Conservation (phyloP, 768 basidiomycete genomes). For the Mycena kentingensis region DNA sequence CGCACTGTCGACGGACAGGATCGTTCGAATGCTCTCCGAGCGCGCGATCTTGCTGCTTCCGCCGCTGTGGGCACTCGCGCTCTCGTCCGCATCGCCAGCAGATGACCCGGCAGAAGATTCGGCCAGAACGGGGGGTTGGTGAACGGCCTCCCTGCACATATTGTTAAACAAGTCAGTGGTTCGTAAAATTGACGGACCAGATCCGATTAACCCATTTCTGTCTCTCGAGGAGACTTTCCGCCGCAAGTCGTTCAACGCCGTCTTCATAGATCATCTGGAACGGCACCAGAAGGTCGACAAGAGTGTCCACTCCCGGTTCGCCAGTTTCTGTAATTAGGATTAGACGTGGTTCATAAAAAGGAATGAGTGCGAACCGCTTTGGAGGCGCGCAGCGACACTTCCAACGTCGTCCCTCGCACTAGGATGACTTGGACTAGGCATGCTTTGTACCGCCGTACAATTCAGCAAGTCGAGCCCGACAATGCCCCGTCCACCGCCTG, state of each 20-base stretch:
- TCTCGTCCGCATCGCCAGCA: conserved; percentile 14
- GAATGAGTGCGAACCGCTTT: conserved; percentile 42
- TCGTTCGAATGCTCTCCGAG: conserved; percentile 66
- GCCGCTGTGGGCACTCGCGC: background rate
- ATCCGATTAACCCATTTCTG: conserved; percentile 91
- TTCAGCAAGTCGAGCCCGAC: conserved; percentile 86
- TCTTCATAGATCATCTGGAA: conserved; percentile 91
- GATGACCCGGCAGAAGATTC: conserved; percentile 50
- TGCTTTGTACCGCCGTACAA: conserved; percentile 82
- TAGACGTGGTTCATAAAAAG: background rate
- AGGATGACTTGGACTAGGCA: conserved; percentile 79
- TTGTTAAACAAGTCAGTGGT: conserved; percentile 1
- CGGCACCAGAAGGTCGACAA: conserved; percentile 75
- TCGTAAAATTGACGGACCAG: conserved; percentile 59
- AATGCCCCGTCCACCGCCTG: conserved; percentile 80
- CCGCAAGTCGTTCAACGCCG: conserved; percentile 84
- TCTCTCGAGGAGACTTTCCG: conserved; percentile 85
- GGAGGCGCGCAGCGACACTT: conserved; percentile 72
- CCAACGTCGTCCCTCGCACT: conserved; percentile 85
- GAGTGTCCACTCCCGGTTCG: conserved; percentile 40
- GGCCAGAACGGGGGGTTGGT: conserved; percentile 58
- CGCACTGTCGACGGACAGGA: conserved; percentile 55
- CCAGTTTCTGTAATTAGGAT: background rate
- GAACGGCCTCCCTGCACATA: conserved; percentile 70
- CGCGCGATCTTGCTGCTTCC: conserved; percentile 6